Conservation (phyloP, 1,284 basidiomycete genomes). For the Ustilago curta region DNA sequence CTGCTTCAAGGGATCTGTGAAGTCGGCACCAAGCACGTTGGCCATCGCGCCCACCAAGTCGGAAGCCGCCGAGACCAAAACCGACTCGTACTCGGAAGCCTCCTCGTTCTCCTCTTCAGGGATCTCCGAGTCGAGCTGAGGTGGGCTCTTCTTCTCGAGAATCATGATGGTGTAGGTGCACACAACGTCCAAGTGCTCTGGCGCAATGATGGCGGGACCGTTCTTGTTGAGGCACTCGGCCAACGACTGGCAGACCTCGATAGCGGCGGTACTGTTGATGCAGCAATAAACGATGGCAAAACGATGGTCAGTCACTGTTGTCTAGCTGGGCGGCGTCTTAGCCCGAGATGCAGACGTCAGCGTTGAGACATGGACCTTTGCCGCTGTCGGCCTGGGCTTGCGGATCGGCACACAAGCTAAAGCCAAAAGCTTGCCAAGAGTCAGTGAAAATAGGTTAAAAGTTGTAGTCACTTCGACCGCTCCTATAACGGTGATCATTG, state of each 20-base stretch:
- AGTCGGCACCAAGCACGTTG: constrained; percentile 84
- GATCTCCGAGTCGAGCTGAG: constrained; percentile 93
- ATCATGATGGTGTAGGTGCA: constrained; percentile 73
- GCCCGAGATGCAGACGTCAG: constrained; percentile 5
- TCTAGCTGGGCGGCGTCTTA: not conserved
- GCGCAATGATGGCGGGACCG: constrained; percentile 79
- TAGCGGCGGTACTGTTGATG: constrained; percentile 81
- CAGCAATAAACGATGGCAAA: constrained; percentile 2
- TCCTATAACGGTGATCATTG: constrained; percentile 75
- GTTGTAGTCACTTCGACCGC: constrained; percentile 57
- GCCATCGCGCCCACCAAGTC: constrained; percentile 94
- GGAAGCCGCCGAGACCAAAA: constrained; percentile 91
- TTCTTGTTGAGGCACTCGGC: constrained; percentile 91
- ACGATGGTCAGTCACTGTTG: constrained; percentile 22
- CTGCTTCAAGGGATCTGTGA: constrained; percentile 82
- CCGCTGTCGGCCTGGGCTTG: not conserved
- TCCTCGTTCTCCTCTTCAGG: constrained; percentile 79
- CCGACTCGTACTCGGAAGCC: constrained; percentile 95
- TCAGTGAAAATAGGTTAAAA: constrained; percentile 55
- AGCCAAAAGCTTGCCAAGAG: constrained; percentile 14
- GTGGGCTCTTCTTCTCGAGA: constrained; percentile 76
- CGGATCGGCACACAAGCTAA: constrained; percentile 3
- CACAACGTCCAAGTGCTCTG: constrained; percentile 74
- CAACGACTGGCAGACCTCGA: constrained; percentile 84
- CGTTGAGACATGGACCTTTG: constrained; percentile 16